Base-by-base conservation (phyloP, 192 early-diverging fungal species). In the Pilobolus umbonatus region DNA sequence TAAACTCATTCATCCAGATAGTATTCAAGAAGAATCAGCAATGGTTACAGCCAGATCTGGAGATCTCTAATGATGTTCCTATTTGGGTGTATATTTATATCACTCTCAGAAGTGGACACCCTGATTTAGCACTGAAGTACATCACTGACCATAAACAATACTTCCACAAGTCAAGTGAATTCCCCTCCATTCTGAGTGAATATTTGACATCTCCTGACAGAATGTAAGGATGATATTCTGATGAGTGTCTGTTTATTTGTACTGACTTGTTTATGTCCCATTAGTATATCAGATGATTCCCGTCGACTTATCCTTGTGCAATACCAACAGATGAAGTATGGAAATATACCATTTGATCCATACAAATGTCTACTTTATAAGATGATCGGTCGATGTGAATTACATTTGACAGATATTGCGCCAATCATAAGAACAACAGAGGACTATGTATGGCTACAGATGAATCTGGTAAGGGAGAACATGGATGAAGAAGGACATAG, bases 401-500 rank as follows among this genome's bases (percentile, higher is more conserved):
- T 94, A 64, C 78, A 72, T 21, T 85, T 83, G 50, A 78, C 71
- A 35, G 74, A 93, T 6, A 67, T 80, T 3, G 65, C 72, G 34
- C 80, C 80, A 39, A 89, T 94, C 2, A 77, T 87, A 19, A 78
- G 76, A 31, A 80, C 87, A 8, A 85, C 85, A 0, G 92, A 98
- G 65, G 97, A 99, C 61, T 99, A 89, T 69, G 59, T 98, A 42
- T 99, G 97, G 97, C 55, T 92, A 6, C 82, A 90, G 63, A 69
- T 82, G 32, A 39, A 12, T 61, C 69, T 93, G 19, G 72, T 91
- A 21, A 74, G 80, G 8, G 88, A 92, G 49, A 34, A 67, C 9
- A 55, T 48, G 15, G 60, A 71, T 47, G 82, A 75, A 25, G 64
- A 74, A 25, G 58, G 62, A 21, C 31, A 40, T 12, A 64, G 73